Base-by-base conservation (phyloP, 441 rosid genomes). In the Hura crepitans region DNA sequence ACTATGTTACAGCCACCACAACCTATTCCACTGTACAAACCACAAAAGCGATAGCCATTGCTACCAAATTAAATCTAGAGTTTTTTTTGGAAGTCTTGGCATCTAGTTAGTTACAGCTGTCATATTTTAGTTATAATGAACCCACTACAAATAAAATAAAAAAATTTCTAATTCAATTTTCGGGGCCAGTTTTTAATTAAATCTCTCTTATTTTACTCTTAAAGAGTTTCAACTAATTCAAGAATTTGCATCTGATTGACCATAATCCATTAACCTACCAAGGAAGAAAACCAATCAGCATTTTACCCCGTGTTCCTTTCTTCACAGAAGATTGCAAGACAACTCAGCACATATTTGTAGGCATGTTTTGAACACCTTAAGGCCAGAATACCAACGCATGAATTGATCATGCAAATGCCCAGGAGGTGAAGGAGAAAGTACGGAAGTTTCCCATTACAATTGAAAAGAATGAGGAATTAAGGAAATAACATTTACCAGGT, bases 401-500 rank as follows among this genome's bases (percentile, higher is more conserved):
- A 25, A 66, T 15, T 54, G n/a, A 68, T 68, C 3, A 2, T 7
- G 33, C 30, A 37, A 35, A 55, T 10, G 45, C 11, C 43, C 8
- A 31, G 6, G 39, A 20, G 43, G 50, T 4, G 33, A 33, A 33
- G 13, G 30, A 67, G 15, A 60, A 33, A 27, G 31, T 28, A 27
- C 18, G 28, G 17, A 56, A 25, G 23, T 53, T 23, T 17, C 56
- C 50, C 10, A 35, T 20, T 55, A 30, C 27, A 17, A 46, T 2
- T 3, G 14, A 54, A 51, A 12, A 22, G 18, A 37, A 65, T 15
- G 10, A 58, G 20, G 49, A 20, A n/a, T 3, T 5, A 31, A 23
- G 37, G 55, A 27, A 68, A 20, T 42, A 33, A 62, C 22, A 54
- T 84, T 74, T 68, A 93, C 99, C 89, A 96, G 80, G 86, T 96